Evolutionary conservation across 2,329 filamentous ascomycete species (phyloP), one percentile per base, ranked within the genome.

Genomic region (Fusarium nanum): DNA sequence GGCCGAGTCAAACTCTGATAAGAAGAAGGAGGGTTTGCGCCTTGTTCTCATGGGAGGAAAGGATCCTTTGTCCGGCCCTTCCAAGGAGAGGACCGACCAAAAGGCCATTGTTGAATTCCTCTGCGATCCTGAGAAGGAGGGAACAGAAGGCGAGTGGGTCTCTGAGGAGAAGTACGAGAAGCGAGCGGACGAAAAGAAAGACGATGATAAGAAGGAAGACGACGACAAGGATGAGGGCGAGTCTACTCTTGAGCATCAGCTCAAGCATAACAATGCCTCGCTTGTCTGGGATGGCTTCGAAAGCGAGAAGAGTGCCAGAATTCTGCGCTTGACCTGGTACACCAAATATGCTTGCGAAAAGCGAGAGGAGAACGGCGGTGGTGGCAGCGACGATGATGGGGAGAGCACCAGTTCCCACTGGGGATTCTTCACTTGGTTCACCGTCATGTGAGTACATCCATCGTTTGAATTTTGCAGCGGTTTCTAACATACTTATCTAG

Each of bases 371-470:
- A 83, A 82, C 72, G 81, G 83, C 20, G 81, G 80, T 22, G 75
- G 74, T 22, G 75, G 74, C 25, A 60, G 32, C 4, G 59, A 41
- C 11, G 81, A 74, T 37, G 81, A 83, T 30, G 82, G 83, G 67
- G 81, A 83, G 49, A 81, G 84, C 18, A 83, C 81, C 12, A 82
- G 84, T 44, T 79, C 83, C 56, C 86, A 89, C 77, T 98, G 95
- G 96, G 96, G 96, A 3, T 96, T 98, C 84, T 98, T 98, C 77
- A 98, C 95, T 20, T 99, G 96, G 96, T 88, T 98, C 76, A 88
- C 98, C 73, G 90, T 99, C 73, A 89, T 98, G 94, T 97, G 82
- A 86, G 92, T 86, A 70, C 7, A 23, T 8, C 16, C 10, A n/a
- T 8, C n/a, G 6, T 5, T 8, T 16, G 13, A 18, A 6, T 28